Conservation (phyloP, 208 protist genomes). For the Trypanosoma rangeli region DNA sequence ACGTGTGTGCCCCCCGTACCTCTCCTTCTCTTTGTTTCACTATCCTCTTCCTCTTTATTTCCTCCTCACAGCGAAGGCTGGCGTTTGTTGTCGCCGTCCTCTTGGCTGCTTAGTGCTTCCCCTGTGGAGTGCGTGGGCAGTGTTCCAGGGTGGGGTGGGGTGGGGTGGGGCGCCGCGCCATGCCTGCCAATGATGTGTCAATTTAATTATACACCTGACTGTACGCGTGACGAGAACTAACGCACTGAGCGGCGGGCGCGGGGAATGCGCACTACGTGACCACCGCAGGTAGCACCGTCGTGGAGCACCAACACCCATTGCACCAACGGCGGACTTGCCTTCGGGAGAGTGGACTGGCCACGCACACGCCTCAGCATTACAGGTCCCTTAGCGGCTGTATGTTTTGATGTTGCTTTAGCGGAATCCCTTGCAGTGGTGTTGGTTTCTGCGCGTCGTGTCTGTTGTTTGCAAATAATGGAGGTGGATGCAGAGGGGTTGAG, state of each 20-base stretch:
- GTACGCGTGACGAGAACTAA: constrained; percentile 6
- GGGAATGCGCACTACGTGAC: neutral
- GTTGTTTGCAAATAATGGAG: neutral
- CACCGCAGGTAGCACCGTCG: constrained; percentile 24
- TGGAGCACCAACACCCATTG: constrained; percentile 23
- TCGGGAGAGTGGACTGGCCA: constrained; percentile 27
- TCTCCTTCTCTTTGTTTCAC: constrained; percentile 6
- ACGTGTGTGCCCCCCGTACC: neutral
- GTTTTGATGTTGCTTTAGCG: constrained; percentile 34
- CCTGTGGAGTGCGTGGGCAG: neutral
- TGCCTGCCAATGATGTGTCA: no score
- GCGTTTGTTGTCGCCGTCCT: constrained; percentile 7
- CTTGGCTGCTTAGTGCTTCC: neutral
- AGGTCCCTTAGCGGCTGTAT: constrained; percentile 43
- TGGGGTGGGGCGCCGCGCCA: no score
- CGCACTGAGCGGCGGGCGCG: constrained; percentile 3
- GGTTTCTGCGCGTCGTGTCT: neutral
- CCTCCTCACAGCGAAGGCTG: constrained; percentile 6
- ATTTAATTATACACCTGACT: no score
- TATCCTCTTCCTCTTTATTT: neutral
- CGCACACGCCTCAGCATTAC: constrained; percentile 15
- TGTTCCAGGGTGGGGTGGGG: no score
- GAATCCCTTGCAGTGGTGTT: neutral
- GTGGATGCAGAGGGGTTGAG: neutral
- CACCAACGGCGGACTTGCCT: constrained; percentile 29